Base-by-base conservation (phyloP, 495 filamentous ascomycete species). In the Neurospora sp. region DNA sequence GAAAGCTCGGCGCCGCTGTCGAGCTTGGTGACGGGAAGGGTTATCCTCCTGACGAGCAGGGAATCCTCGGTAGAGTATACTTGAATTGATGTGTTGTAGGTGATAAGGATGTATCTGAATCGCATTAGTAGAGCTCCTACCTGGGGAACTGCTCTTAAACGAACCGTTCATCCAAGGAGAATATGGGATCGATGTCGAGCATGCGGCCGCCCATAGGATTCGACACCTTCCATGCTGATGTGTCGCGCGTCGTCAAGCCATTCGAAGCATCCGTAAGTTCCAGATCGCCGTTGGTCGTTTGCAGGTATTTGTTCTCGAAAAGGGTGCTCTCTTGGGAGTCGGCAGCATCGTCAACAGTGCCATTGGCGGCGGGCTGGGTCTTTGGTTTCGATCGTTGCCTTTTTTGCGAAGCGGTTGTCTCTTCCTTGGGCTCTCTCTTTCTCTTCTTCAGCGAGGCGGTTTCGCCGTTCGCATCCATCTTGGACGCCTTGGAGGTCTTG, bases 11-110 rank as follows among this genome's bases (percentile, higher is more conserved):
- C 75, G 39, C 77, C 74, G 22, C 73, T 68, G 14, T 79, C 78
- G 1, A 69, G 65, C 38, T 42, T 70, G n/a, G 79, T 72, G 1
- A 80, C 8, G 47, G 76, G 71, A 42, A 88, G 72, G 37, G 80
- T 74, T 41, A 90, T 89, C 35, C 89, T 88, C 61, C 93, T 90
- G 40, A 92, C 80, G 10, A 94, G 87, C 40, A 96, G 87, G 5
- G 94, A 97, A 61, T 92, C 93, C 41, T 89, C 83, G 41, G 91
- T 89, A 0, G 94, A 91, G 81, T 94, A 96, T 18, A 98, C 86
- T 77, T 92, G 90, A 70, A 99, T 85, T 4, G 91, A 87, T 74
- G 79, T 85, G 70, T 85, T 84, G 74, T 85, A 86, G 20, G 83
- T 77, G 47, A 96, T 75, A 39, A 97, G 86, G 35, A 98, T 77